Base-by-base conservation (phyloP, 805 yeast genomes). In the Teunomyces pallodes region DNA sequence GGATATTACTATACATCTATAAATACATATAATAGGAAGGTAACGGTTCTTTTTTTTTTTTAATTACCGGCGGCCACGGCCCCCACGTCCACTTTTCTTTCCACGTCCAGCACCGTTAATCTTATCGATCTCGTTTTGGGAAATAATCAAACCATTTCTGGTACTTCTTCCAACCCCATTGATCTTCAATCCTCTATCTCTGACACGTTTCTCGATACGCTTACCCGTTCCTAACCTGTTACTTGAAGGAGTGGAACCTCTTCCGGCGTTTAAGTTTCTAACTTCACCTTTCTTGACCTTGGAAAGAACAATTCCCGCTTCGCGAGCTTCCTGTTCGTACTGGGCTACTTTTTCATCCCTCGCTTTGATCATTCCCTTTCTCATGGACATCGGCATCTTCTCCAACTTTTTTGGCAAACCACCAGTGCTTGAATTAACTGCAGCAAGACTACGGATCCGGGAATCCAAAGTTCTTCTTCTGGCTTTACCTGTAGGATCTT, bases 291-390 rank as follows among this genome's bases (percentile, higher is more conserved):
- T 84, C 56, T 75, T 76, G 26, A 77, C 82, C 58, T 79, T 83
- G 3, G 96, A 82, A 38, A 92, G 70, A n/a, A 94, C 78, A 47
- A 92, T 87, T 10, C 98, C 98, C 4, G 95, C 96, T 14, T 92
- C 92, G 52, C 74, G 78, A 6, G 99, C 97, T 44, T 88, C 90
- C 45, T 76, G 71, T 62, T 88, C 96, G 59, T 75, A 81, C 57
- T 79, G 79, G 20, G 69, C 62, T 14, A 81, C 79, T 53, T 82
- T 79, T 16, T 69, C 63, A 31, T 77, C 66, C 41, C 84, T 79
- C 40, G 83, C 76, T 31, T 74, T 68, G 24, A 88, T 72, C 84
- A 91, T 86, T 2, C 96, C 96, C 60, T 87, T 87, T 47, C 97
- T 78, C 74, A 90, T 82, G 14, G 79, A 65, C 90, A 94, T 91